These are phyloP conservation scores for Flaveria trinervia DNA, from an alignment of 129 eudicot genomes.

Conservation along the genomic window DNA sequence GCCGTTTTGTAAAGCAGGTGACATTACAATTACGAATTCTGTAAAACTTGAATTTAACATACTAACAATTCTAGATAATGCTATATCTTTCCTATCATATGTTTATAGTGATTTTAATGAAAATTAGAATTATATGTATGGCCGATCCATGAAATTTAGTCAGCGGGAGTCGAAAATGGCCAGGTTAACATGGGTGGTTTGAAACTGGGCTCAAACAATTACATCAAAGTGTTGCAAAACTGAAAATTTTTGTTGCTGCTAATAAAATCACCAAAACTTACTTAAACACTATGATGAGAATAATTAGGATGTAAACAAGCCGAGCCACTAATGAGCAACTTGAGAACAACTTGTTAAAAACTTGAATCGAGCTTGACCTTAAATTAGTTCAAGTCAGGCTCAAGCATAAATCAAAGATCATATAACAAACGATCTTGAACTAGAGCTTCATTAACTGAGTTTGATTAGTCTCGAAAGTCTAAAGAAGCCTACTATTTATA, in stretches of 20 bases:
- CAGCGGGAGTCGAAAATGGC: not conserved
- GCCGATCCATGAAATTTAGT: not conserved
- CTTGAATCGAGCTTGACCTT: too few species aligned
- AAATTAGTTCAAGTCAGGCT: not conserved
- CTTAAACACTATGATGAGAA: not conserved
- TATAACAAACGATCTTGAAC: not conserved
- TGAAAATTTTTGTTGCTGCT: not conserved
- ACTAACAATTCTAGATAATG: conserved; percentile 8
- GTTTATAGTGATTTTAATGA: conserved; percentile 11
- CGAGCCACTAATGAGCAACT: not conserved
- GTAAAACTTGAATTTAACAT: conserved; percentile 11
- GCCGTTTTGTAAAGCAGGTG: conserved; percentile 31
- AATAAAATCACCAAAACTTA: too few species aligned
- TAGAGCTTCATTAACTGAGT: too few species aligned
- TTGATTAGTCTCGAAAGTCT: not conserved
- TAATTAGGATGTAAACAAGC: not conserved
- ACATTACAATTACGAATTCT: conserved; percentile 21
- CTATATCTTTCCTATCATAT: conserved; percentile 10
- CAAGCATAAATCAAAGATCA: not conserved
- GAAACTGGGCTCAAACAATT: not conserved
- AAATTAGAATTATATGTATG: conserved; percentile 6
- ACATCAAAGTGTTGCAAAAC: not conserved
- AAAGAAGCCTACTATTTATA: too few species aligned
- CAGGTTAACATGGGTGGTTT: not conserved
- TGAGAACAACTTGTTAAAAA: not conserved